A percentile compares a stretch with the other conserved stretches of the same genome.
phyloP scores from a whole-genome alignment of 768 basidiomycete species.

The Pholiota microspora region DNA sequence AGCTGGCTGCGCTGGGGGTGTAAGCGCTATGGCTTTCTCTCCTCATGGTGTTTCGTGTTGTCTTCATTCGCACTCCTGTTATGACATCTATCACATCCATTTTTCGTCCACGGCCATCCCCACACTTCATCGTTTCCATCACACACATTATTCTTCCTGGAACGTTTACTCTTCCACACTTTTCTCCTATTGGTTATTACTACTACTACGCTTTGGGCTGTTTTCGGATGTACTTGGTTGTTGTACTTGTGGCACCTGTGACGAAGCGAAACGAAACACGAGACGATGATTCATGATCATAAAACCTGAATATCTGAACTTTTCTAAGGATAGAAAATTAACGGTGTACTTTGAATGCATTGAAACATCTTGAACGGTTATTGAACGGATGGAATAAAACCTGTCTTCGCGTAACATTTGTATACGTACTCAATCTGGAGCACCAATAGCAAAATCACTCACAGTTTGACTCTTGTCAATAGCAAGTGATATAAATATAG shows the following conservation, averaged over 20 bases:
- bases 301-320: too few species aligned
- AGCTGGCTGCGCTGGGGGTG: slow-evolving; percentile 50
- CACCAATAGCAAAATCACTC: background rate
- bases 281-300: slow-evolving; percentile 1
- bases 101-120: background rate
- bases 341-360: too few species aligned
- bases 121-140: background rate
- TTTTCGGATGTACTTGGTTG: background rate
- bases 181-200: background rate
- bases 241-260: slow-evolving; percentile 3
- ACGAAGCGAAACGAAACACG: background rate
- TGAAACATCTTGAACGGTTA: too few species aligned
- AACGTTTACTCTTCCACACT: background rate
- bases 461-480: too few species aligned
- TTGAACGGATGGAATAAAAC: too few species aligned
- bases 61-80: background rate
- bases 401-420: too few species aligned
- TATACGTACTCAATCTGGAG: background rate
- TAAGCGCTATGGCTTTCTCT: slow-evolving; percentile 1
- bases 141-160: background rate
- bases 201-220: background rate
- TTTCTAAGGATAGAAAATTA: too few species aligned
- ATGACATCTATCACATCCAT: background rate
- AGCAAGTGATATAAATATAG: too few species aligned
- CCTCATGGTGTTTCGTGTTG: background rate